Evolutionary conservation across 2,329 filamentous ascomycete species (phyloP), one percentile per base, ranked within the genome.

Genomic region (Cladophialophora carrionii): DNA sequence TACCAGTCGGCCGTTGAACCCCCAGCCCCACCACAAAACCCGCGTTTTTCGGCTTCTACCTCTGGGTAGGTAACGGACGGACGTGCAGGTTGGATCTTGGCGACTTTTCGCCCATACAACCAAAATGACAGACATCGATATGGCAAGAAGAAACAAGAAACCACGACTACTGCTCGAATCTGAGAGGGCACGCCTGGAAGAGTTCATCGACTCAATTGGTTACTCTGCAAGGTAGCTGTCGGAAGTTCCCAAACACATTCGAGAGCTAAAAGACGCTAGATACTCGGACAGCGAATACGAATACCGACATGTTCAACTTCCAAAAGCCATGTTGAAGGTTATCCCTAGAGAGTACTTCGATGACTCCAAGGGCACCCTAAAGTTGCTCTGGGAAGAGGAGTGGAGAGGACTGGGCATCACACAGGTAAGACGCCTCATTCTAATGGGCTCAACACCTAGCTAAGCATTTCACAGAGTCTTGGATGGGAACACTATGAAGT

Each of bases 401-500:
- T 99, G 95, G 95, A 88, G 95, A 79, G 92, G 90, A 41, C 85
- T 99, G 75, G 95, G 95, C 57, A 99, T 99, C 76, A 99, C 95
- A 71, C 94, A 96, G 88, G 92, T 96, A 81, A 55, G 83, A 56
- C 14, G 37, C 1, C 2, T 37, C 26, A 10, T 9, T 29, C 49
- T 14, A 10, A 5, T 41, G 8, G 8, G 10, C 34, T 4, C 26
- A 12, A 48, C 9, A 26, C 26, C 9, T 41, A 53, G 26, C 32
- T 54, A 52, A 74, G 48, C 20, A 41, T 32, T 22, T 20, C 10
- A 22, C 76, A 98, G 93, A 98, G 94, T 82, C 83, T 99, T 74
- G 95, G 95, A 64, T 99, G 95, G 95, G 94, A 98, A 78, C 95
- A 99, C 79, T 99, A 99, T 77, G 95, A 99, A 79, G 95, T 99